Evolutionary conservation across 2,329 filamentous ascomycete genomes (phyloP).

Genomic region (Dothideomycetes sp.): DNA sequence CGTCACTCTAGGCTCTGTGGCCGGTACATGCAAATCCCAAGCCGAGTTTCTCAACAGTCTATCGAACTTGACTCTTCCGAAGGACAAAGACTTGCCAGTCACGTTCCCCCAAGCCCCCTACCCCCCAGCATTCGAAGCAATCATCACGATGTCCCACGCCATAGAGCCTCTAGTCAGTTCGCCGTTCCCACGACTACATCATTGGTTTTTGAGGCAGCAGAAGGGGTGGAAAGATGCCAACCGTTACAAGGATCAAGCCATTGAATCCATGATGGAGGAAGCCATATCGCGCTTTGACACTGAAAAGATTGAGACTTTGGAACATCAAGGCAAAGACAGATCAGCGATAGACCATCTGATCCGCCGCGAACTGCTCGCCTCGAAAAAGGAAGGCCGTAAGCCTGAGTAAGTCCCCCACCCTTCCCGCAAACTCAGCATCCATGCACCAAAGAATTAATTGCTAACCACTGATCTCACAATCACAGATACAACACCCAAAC

Average conservation of each 20-base stretch:
- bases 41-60: conserved; percentile 13
- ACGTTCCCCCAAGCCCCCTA: conserved; percentile 17
- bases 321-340: conserved; percentile 22
- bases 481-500: conserved; percentile 20
- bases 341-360: conserved; percentile 32
- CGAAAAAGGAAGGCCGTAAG: conserved; percentile 26
- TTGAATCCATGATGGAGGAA: conserved; percentile 26
- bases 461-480: not conserved
- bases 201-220: conserved; percentile 18
- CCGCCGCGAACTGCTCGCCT: conserved; percentile 25
- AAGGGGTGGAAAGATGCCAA: conserved; percentile 12
- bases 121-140: conserved; percentile 18
- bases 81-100: conserved; percentile 10
- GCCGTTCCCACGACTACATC: conserved; percentile 19
- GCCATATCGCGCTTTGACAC: conserved; percentile 21
- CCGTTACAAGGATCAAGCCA: conserved; percentile 24
- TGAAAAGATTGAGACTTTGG: conserved; percentile 17
- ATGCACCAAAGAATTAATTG: not conserved
- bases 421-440: not conserved
- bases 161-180: conserved; percentile 18
- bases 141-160: conserved; percentile 18
- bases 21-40: conserved; percentile 22
- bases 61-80: conserved; percentile 7
- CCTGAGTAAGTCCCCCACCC: conserved; percentile 16
- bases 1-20: conserved; percentile 28